Percentiles rank a stretch among this genome's conserved stretches.
These are phyloP conservation scores for Pisolithus albus DNA, from an alignment of 768 basidiomycete genomes.

Conservation along the genomic window DNA sequence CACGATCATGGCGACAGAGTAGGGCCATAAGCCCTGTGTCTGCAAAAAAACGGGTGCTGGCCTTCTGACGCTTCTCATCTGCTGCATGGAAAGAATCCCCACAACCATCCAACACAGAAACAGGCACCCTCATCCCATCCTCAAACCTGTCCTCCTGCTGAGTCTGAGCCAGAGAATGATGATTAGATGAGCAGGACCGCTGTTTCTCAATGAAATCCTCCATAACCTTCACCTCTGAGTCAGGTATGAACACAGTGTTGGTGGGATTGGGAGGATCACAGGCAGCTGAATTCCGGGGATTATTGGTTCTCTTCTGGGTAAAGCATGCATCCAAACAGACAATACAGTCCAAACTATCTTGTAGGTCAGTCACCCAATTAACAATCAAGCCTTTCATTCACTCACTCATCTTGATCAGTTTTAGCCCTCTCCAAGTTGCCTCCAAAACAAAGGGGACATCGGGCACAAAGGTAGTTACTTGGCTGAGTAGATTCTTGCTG, in stretches of 20 bases:
- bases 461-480: conserved; percentile 9
- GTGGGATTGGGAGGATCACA: neutral
- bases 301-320: conserved; percentile 22
- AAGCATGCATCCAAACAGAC: conserved; percentile 31
- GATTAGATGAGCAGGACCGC: neutral
- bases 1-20: conserved; percentile 12
- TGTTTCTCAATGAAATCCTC: conserved; percentile 5
- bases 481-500: too few relatives aligned
- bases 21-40: conserved; percentile 15
- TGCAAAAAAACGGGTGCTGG: conserved; percentile 10
- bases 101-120: conserved; percentile 28
- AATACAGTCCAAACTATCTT: conserved; percentile 19
- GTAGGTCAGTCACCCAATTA: neutral
- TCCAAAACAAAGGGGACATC: conserved; percentile 7
- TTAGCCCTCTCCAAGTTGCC: neutral
- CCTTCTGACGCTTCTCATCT: conserved; percentile 13
- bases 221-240: conserved; percentile 14
- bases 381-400: neutral
- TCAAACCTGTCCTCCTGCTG: conserved; percentile 12
- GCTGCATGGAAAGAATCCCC: conserved; percentile 22
- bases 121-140: conserved; percentile 19
- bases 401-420: neutral
- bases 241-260: conserved; percentile 9
- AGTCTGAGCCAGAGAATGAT: neutral
- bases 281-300: conserved; percentile 5